Evolutionary conservation across 192 early-diverging fungal genomes (phyloP), one percentile per base, ranked within the genome.

Genomic region (Podila horticola): DNA sequence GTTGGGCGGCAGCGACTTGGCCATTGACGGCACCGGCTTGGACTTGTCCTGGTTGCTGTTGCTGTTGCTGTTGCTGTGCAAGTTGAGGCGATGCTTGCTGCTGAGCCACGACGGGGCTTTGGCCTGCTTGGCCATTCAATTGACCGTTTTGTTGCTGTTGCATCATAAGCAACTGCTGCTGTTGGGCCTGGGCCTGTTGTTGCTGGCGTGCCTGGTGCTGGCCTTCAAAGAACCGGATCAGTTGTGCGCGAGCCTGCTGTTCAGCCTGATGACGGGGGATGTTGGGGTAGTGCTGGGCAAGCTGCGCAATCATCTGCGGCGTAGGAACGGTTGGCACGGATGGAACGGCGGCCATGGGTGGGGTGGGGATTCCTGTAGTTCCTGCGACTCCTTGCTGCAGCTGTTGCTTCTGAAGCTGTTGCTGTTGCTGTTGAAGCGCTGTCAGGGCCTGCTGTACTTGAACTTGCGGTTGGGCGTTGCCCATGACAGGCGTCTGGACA

Each of bases 181-280:
- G n/a, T n/a, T 49, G 48, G 2, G 19, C 51, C 50, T 33, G 66
- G n/a, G 33, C 48, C 30, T 68, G 69, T 29, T 73, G 71, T 5
- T 36, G 58, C 11, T 66, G 69, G 9, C 51, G 59, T 30, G 66
- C 67, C 51, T 83, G 64, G 66, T 84, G 76, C 74, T 83, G 52
- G 49, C 72, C 52, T 69, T 79, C 62, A 74, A 86, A 63, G 82
- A 84, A 71, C 72, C 84, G 49, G 67, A 74, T 33, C 61, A 88
- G 24, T 58, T 77, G 69, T 72, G 84, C 50, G 34, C 83, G 52
- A 59, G 73, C 68, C 74, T 86, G 69, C 1, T 71, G 66, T 57
- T 81, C 77, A 4, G 77, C 77, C 29, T 81, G 77, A 22, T 12
- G 38, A 17, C 71, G 77, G 11, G 77, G 77, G 20, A 81, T 57